Evolutionary conservation across 148 eudicot genomes (phyloP).

Genomic region (Cornus kousa): DNA sequence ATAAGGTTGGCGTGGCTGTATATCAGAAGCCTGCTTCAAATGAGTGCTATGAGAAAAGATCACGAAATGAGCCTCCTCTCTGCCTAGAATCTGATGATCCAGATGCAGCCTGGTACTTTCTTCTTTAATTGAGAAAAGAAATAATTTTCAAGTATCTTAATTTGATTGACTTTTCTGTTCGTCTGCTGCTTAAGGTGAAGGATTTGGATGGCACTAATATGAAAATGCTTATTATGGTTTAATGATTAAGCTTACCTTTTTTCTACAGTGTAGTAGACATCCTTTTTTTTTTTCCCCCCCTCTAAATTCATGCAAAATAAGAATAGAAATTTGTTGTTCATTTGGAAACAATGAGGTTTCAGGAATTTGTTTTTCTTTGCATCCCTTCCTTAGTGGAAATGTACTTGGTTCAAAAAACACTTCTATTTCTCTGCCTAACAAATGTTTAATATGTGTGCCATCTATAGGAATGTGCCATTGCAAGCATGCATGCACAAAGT

Average conservation of each 20-base stretch:
- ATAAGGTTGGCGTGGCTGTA: slow-evolving; percentile 72
- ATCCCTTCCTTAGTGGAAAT: not conserved
- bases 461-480: slow-evolving; percentile 52
- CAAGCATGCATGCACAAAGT: slow-evolving; percentile 63
- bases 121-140: slow-evolving; percentile 2
- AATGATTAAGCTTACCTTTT: not conserved
- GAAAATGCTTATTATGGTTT: not conserved
- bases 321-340: not conserved
- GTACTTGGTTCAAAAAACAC: not conserved
- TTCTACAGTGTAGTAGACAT: not conserved
- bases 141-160: not conserved
- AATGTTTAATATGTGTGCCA: slow-evolving; percentile 9
- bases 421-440: not conserved
- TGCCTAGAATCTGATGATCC: slow-evolving; percentile 59
- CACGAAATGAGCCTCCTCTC: slow-evolving; percentile 60
- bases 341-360: not conserved
- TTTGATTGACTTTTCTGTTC: not conserved
- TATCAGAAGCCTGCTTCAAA: slow-evolving; percentile 70
- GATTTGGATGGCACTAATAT: not conserved
- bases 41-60: slow-evolving; percentile 73
- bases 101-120: slow-evolving; percentile 47
- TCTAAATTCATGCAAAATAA: not conserved
- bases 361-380: slow-evolving; percentile 1
- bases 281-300: not conserved
- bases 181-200: not conserved